phyloP scores from a whole-genome alignment of 2,329 filamentous ascomycete genomes.

The Xylariaceae sp. region DNA sequence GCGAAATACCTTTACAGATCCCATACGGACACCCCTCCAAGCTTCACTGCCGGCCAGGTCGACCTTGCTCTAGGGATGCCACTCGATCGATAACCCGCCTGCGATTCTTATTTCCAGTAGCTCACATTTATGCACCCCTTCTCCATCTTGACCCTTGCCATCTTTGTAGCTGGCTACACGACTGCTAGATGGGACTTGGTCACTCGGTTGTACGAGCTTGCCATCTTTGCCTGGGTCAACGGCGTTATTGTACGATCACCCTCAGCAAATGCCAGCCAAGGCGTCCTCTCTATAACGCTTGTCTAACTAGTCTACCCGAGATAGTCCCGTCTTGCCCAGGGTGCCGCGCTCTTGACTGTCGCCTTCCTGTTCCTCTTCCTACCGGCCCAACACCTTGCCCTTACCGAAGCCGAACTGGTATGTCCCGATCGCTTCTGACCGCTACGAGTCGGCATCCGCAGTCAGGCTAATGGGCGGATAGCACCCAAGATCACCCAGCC shows the following conservation, averaged over 20 bases:
- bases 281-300: neutral
- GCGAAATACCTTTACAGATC: neutral
- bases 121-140: constrained; percentile 81
- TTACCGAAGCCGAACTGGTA: constrained; percentile 75
- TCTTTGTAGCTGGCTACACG: constrained; percentile 99
- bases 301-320: constrained; percentile 1
- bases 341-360: constrained; percentile 73
- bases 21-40: neutral
- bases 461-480: constrained; percentile 35
- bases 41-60: constrained; percentile 1
- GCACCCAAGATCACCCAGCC: constrained; percentile 75
- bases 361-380: constrained; percentile 81
- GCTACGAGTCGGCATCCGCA: neutral
- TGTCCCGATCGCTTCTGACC: constrained; percentile 28
- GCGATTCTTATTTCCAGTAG: constrained; percentile 28
- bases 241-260: constrained; percentile 72
- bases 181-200: constrained; percentile 99
- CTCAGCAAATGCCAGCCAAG: neutral
- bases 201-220: constrained; percentile 92
- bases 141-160: constrained; percentile 89
- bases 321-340: constrained; percentile 79
- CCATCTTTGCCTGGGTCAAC: constrained; percentile 97
- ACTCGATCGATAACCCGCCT: constrained; percentile 34
- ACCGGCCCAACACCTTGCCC: constrained; percentile 77
- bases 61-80: constrained; percentile 21